phyloP scores from a whole-genome alignment of 2,329 filamentous ascomycete genomes.

The Sphaerulina populicola region DNA sequence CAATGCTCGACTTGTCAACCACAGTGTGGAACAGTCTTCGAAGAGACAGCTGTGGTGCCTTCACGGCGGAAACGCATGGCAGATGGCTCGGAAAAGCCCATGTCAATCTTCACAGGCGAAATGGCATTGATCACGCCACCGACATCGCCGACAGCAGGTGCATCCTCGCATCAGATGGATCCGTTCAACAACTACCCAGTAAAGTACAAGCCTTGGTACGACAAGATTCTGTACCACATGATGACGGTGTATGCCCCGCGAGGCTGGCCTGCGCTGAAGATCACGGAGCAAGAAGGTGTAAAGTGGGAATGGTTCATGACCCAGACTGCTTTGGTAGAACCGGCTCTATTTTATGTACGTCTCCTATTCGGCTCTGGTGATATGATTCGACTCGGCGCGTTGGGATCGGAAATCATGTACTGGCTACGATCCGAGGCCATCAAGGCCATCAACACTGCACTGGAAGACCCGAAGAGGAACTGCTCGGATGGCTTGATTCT shows the following conservation, averaged over 20 bases:
- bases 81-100: conserved; percentile 19
- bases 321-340: conserved; percentile 28
- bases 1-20: background rate
- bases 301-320: conserved; percentile 32
- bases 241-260: conserved; percentile 30
- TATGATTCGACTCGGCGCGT: conserved; percentile 23
- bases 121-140: conserved; percentile 20
- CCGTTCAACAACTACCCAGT: conserved; percentile 31
- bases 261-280: conserved; percentile 30
- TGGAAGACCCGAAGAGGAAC: conserved; percentile 17
- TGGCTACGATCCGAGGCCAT: conserved; percentile 29
- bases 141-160: conserved; percentile 12
- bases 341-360: conserved; percentile 31
- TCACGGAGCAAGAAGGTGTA: conserved; percentile 25
- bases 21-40: conserved; percentile 1
- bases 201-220: conserved; percentile 27
- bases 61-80: conserved; percentile 17
- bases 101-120: conserved; percentile 4
- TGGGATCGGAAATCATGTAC: conserved; percentile 20
- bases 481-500: conserved; percentile 25
- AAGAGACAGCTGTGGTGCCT: conserved; percentile 2
- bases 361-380: conserved; percentile 31
- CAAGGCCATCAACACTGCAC: conserved; percentile 26
- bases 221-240: conserved; percentile 31
- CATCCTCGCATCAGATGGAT: conserved; percentile 18